Percentiles rank a stretch among this genome's conserved stretches.
Conservation (phyloP, 805 yeast species). For the Starmerella stellata region DNA sequence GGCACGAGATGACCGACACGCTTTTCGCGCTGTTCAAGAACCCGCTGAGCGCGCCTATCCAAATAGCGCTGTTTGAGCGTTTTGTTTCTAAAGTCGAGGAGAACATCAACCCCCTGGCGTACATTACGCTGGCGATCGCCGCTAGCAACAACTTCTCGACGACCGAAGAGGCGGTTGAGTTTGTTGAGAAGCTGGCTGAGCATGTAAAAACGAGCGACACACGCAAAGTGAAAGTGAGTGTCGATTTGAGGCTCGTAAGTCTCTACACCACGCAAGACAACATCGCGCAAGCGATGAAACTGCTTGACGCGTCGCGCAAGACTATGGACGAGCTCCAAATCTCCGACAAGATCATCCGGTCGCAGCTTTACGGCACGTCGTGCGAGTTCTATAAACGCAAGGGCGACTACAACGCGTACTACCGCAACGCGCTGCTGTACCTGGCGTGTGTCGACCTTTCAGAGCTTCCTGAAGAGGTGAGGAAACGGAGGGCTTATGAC, state of each 20-base stretch:
- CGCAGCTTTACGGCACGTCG: conserved; percentile 65
- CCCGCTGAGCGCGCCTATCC: conserved; percentile 34
- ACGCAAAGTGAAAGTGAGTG: conserved; percentile 31
- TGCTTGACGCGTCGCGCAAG: conserved; percentile 42
- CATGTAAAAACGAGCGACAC: conserved; percentile 29
- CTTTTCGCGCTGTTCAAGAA: conserved; percentile 43
- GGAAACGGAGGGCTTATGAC: conserved; percentile 46
- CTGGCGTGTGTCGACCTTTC: conserved; percentile 50
- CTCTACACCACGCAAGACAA: conserved; percentile 39
- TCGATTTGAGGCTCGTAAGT: conserved; percentile 59
- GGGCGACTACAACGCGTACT: conserved; percentile 64
- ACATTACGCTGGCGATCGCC: conserved; percentile 52
- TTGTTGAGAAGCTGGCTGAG: conserved; percentile 29
- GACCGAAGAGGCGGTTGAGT: conserved; percentile 33
- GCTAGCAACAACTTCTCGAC: conserved; percentile 31
- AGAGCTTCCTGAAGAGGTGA: conserved; percentile 26
- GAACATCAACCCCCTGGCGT: conserved; percentile 61
- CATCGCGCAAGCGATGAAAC: conserved; percentile 42
- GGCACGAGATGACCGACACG: conserved; percentile 78
- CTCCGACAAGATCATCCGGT: conserved; percentile 47
- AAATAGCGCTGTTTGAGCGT: conserved; percentile 48
- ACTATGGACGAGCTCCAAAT: conserved; percentile 38
- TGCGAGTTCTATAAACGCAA: conserved; percentile 58
- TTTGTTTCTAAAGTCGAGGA: conserved; percentile 51
- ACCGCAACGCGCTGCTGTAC: conserved; percentile 63